Base-by-base conservation (phyloP, 192 early-diverging fungal genomes). In the Backusella sp. region DNA sequence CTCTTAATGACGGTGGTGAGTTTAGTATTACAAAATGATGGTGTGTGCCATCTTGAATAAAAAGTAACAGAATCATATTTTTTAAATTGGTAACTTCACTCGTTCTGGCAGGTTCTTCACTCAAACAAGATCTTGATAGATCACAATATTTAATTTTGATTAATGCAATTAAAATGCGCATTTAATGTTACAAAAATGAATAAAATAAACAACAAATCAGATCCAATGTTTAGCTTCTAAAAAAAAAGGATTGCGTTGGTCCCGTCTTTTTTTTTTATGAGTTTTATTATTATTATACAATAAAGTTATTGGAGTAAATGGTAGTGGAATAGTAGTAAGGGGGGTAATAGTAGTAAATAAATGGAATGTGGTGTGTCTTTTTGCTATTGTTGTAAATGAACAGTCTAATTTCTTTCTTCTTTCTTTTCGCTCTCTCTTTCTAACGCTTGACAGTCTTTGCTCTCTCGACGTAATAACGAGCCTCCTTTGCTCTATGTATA, bases 371-470 rank as follows among this genome's bases (percentile, higher is more conserved):
- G 30, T 30, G 21, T 30, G 21, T 26, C 28, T 32, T 66, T 26
- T 66, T 66, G 21, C 11, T 66, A 9, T 66, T 14, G 21, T 23
- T 7, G 15, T 66, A 66, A 66, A 19, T 23, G 23, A 66, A 28
- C 30, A n/a, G 28, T 67, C 66, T 36, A 67, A 66, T 68, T 70
- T 23, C 19, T 70, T 70, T 32, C 32, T 70, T 42, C 74, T 26
- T 56, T 23, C 15, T 56, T 23, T n/a, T 26, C 6, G 23, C 28
- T 28, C n/a, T 52, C 46, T 52, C 6, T 23, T 23, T 56, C n/a
- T 62, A 62, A 62, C 56, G 56, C 26, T 62, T 62, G 41, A 81
- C 75, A 30, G 80, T 70, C 62, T 81, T 81, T 68, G 80, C 76
- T 42, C 80, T 46, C 41, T 81, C 80, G 1, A 81, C 80, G 11